A percentile compares a stretch with the other conserved stretches of the same genome.
These are phyloP conservation scores for Saprolegnia parasitica DNA, from an alignment of 352 stramenopile genomes.

Conservation along the genomic window DNA sequence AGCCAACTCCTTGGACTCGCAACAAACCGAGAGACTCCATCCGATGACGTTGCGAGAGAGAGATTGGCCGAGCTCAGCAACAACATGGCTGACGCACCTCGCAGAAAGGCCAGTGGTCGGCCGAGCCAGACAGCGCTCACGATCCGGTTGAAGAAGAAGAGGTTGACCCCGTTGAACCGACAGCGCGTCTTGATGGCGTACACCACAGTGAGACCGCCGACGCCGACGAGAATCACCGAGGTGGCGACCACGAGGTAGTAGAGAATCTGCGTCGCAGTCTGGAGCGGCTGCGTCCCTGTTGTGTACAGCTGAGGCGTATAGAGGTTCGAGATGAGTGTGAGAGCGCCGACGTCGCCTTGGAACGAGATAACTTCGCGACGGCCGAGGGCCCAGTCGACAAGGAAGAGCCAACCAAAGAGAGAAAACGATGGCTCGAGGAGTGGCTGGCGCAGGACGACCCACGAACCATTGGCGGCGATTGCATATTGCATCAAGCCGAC, in stretches of 20 bases:
- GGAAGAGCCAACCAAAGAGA: constrained; percentile 8
- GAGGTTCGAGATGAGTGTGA: neutral
- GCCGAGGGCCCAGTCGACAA: constrained; percentile 5
- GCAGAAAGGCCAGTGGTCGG: constrained; percentile 6
- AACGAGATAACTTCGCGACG: constrained; percentile 21
- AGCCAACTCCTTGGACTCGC: neutral
- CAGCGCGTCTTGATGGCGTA: neutral
- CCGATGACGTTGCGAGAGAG: neutral
- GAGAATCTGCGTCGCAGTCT: neutral
- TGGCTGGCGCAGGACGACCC: constrained; percentile 9
- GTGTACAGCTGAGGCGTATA: neutral
- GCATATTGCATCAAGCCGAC: constrained; percentile 21
- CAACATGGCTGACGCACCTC: constrained; percentile 1
- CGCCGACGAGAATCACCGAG: neutral
- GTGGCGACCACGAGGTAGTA: neutral
- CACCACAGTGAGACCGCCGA: neutral
- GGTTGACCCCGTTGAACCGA: neutral
- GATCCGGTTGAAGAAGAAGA: constrained; percentile 18
- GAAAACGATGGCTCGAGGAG: constrained; percentile 1
- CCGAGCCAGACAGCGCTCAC: constrained; percentile 9
- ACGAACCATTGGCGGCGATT: neutral
- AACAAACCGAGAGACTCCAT: neutral
- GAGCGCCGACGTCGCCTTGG: neutral
- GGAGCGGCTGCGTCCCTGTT: neutral
- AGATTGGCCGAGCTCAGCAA: neutral